phyloP scores from a whole-genome alignment of 805 yeast species.

The Starmerella asiatica region DNA sequence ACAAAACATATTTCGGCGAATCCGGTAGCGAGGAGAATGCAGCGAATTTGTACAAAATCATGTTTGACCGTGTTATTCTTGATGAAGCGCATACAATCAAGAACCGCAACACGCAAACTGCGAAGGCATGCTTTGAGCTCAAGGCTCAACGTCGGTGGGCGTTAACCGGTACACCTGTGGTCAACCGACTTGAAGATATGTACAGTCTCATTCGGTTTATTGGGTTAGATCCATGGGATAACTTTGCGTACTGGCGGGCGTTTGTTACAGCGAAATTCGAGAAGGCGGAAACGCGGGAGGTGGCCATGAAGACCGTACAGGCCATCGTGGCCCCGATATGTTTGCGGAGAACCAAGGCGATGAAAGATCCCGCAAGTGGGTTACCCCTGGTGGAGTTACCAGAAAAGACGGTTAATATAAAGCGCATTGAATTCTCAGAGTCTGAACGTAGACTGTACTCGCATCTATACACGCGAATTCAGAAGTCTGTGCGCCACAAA shows the following conservation, averaged over 20 bases:
- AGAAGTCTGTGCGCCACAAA: conserved; percentile 28
- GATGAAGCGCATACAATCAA: conserved; percentile 89
- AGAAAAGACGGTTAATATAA: conserved; percentile 54
- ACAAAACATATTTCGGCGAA: conserved; percentile 28
- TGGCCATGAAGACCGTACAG: conserved; percentile 69
- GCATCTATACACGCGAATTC: conserved; percentile 56
- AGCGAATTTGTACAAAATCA: conserved; percentile 42
- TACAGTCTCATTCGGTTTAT: conserved; percentile 64
- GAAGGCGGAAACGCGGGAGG: conserved; percentile 46
- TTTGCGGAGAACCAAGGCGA: conserved; percentile 71
- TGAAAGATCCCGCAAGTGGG: conserved; percentile 56
- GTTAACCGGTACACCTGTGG: conserved; percentile 86
- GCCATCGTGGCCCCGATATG: conserved; percentile 72
- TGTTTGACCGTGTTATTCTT: conserved; percentile 60
- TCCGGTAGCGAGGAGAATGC: background rate
- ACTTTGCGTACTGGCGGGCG: conserved; percentile 72
- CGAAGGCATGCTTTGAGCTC: conserved; percentile 63
- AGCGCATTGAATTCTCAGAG: conserved; percentile 51
- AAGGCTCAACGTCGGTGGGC: conserved; percentile 62
- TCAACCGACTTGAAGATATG: conserved; percentile 75
- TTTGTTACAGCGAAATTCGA: conserved; percentile 77
- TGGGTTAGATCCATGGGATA: conserved; percentile 79
- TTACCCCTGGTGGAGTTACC: conserved; percentile 64
- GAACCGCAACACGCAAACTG: conserved; percentile 62
- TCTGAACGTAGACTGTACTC: conserved; percentile 54